These are phyloP conservation scores for Daldinia caldariorum DNA, from an alignment of 495 filamentous ascomycete species.

Conservation along the genomic window DNA sequence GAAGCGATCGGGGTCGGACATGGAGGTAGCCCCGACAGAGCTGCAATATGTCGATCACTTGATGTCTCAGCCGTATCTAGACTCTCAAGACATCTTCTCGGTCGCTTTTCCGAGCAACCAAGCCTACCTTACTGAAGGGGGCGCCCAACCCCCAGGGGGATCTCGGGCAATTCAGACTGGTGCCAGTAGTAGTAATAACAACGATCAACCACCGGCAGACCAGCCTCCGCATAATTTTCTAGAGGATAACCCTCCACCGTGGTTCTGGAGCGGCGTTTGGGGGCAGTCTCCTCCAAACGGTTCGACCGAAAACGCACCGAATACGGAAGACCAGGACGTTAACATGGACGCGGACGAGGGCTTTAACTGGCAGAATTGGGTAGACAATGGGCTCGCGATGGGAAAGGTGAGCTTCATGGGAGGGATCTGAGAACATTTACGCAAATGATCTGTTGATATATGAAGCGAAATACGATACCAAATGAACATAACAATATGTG, in stretches of 20 bases:
- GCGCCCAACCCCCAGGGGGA: slow-evolving; percentile 24
- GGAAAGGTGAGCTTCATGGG: slow-evolving; percentile 44
- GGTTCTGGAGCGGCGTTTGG: slow-evolving; percentile 54
- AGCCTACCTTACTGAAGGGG: slow-evolving; percentile 33
- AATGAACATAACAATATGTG: background rate
- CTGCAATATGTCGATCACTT: slow-evolving; percentile 49
- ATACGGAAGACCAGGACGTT: slow-evolving; percentile 48
- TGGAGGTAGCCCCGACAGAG: slow-evolving; percentile 18
- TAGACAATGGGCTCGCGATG: slow-evolving; percentile 51
- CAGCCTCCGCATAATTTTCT: slow-evolving; percentile 27
- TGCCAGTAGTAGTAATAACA: slow-evolving; percentile 7
- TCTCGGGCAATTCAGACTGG: slow-evolving; percentile 15
- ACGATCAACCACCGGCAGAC: slow-evolving; percentile 4
- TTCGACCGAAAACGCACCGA: slow-evolving; percentile 25
- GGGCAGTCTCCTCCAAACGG: background rate
- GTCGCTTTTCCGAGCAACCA: slow-evolving; percentile 34
- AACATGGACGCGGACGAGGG: slow-evolving; percentile 55
- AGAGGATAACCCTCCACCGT: slow-evolving; percentile 54
- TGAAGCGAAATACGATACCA: background rate
- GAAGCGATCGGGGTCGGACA: background rate
- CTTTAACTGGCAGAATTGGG: slow-evolving; percentile 61
- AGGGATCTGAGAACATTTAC: slow-evolving; percentile 31
- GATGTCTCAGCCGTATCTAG: slow-evolving; percentile 51
- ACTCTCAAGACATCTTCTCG: slow-evolving; percentile 41
- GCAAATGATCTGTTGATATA: background rate